A percentile compares a stretch with the other conserved stretches of the same genome.
Evolutionary conservation across 2,329 filamentous ascomycete species (phyloP).

Genomic region (Diaporthe citri): DNA sequence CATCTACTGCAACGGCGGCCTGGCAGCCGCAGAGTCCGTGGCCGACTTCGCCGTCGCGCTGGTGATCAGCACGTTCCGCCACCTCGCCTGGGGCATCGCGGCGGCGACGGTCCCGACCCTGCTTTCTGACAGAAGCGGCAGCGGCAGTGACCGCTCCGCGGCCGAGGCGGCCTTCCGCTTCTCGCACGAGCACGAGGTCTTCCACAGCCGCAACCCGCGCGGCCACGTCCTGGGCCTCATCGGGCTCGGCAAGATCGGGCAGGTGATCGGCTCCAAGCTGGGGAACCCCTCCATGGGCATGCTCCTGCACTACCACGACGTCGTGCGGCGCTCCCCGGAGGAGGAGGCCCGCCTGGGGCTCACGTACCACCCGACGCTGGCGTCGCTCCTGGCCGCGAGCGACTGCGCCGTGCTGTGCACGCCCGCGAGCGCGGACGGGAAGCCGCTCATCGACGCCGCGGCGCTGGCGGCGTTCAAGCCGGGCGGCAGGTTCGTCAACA

Average conservation of each 20-base stretch:
- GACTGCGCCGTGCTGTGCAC: constrained; percentile 75
- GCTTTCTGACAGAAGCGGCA: neutral
- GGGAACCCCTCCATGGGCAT: constrained; percentile 71
- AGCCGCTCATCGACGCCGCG: constrained; percentile 61
- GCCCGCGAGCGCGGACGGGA: constrained; percentile 60
- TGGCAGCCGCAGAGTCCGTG: constrained; percentile 78
- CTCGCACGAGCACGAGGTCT: constrained; percentile 71
- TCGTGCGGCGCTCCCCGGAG: constrained; percentile 59
- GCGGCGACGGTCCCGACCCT: constrained; percentile 61
- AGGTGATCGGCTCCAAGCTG: constrained; percentile 71
- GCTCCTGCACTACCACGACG: constrained; percentile 74
- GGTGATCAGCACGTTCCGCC: constrained; percentile 77
- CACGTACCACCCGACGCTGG: constrained; percentile 63
- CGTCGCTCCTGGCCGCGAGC: constrained; percentile 61
- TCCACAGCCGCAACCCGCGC: constrained; percentile 73
- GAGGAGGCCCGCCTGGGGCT: constrained; percentile 59
- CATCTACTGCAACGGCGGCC: constrained; percentile 79
- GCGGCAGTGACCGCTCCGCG: constrained; percentile 44
- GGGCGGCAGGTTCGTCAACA: constrained; percentile 73
- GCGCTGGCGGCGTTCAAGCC: constrained; percentile 64
- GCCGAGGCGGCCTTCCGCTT: constrained; percentile 58
- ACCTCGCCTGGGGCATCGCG: constrained; percentile 73
- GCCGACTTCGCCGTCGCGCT: constrained; percentile 79
- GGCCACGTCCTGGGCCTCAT: constrained; percentile 74
- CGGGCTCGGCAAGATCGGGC: constrained; percentile 77